Base-by-base conservation (phyloP, 2,329 filamentous ascomycete species). In the Colletotrichum sp. region DNA sequence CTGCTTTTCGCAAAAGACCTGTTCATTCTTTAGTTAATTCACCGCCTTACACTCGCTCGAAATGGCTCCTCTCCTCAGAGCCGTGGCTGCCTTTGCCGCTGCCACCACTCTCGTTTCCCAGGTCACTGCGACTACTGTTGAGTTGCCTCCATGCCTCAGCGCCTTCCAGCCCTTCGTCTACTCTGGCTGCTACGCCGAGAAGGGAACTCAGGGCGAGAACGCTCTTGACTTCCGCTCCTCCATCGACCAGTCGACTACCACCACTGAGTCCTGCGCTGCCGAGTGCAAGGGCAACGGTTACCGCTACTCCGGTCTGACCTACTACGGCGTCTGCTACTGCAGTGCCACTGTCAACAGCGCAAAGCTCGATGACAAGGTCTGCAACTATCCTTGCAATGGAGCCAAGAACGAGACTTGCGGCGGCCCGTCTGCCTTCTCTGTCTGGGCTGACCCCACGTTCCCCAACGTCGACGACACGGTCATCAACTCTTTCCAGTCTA, bases 331-430 rank as follows among this genome's bases (percentile, higher is more conserved):
- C 57, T 91, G 90, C 83, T 91, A 90, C 81, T 89, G 89, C 77
- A 86, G 88, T 36, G 84, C 89, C 77, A 88, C 88, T 32, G 86
- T 90, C 77, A 83, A 90, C 77, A 88, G 88, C n/a, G 88, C 90
- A 79, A 86, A 86, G 78, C 81, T 93, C 18, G 81, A 85, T 5
- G 87, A 88, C 24, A 85, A 88, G 18, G 86, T 91, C 49, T 94
- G 93, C 79, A 91, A 87, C 81, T 90, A 92, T 71, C 84, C 89
- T 12, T 89, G 92, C 81, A 88, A 82, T 32, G 87, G 86, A 52
- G 86, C 89, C 85, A 82, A 81, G 55, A 79, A 80, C n/a, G 74
- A 88, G 80, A 84, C 77, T 30, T 91, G 89, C 77, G 90, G 89
- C 70, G 87, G 88, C 24, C 84, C 87, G 71, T 83, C 85, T 10